phyloP scores from a whole-genome alignment of 805 yeast genomes.

The Suhomyces sp. region DNA sequence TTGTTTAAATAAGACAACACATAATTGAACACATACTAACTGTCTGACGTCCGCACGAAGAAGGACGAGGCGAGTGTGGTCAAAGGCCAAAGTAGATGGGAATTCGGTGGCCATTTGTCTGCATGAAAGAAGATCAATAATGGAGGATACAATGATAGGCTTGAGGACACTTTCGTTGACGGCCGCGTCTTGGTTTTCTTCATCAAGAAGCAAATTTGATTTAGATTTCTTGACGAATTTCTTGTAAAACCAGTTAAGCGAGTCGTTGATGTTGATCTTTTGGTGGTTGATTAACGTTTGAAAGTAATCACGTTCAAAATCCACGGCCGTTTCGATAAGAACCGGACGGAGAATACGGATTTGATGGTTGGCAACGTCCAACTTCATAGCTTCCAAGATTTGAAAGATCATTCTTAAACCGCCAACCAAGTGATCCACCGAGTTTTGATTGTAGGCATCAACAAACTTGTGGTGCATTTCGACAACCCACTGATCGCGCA shows the following conservation, averaged over 20 bases:
- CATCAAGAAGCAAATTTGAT: conserved; percentile 9
- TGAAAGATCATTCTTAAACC: conserved; percentile 78
- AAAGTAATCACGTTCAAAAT: conserved; percentile 85
- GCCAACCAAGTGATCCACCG: conserved; percentile 57
- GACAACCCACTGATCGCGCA: conserved; percentile 88
- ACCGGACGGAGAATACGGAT: conserved; percentile 82
- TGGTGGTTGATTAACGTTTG: conserved; percentile 50
- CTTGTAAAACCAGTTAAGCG: conserved; percentile 64
- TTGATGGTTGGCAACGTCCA: conserved; percentile 94
- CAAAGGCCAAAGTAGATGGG: conserved; percentile 82
- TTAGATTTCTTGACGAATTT: conserved; percentile 24
- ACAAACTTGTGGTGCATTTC: conserved; percentile 68
- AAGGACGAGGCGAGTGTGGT: conserved; percentile 73
- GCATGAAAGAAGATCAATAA: conserved; percentile 67
- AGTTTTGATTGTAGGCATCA: conserved; percentile 46
- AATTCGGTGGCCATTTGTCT: conserved; percentile 79
- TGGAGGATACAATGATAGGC: conserved; percentile 48
- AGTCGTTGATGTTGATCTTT: conserved; percentile 58
- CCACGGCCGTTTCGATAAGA: conserved; percentile 80
- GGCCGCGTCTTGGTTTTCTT: conserved; percentile 13
- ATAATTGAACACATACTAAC: conserved; percentile 74
- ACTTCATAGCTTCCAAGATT: conserved; percentile 88
- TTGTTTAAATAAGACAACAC: conserved; percentile 71
- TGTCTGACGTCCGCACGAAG: conserved; percentile 85
- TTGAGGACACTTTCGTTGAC: conserved; percentile 23